A percentile compares a stretch with the other conserved stretches of the same genome.
These are phyloP conservation scores for Arachnopeziza araneosa DNA, from an alignment of 2,329 filamentous ascomycete genomes.

Conservation along the genomic window DNA sequence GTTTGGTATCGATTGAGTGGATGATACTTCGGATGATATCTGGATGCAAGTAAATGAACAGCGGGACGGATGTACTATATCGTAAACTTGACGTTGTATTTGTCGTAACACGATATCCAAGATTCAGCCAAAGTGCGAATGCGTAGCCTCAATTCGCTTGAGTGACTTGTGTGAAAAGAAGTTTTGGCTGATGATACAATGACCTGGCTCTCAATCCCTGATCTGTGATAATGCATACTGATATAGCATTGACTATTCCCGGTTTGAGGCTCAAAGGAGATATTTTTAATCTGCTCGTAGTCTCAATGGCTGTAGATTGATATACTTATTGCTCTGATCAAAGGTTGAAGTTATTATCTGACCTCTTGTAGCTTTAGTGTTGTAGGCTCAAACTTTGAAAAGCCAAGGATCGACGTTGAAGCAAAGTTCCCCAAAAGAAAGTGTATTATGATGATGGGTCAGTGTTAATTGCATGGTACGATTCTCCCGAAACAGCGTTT, in stretches of 20 bases:
- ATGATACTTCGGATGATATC: slow-evolving; percentile 4
- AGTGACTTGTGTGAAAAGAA: neutral
- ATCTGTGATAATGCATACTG: neutral
- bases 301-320: neutral
- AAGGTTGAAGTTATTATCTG: neutral
- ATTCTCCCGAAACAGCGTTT: neutral
- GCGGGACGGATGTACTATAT: neutral
- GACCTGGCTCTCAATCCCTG: neutral
- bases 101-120: neutral
- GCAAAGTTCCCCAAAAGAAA: neutral
- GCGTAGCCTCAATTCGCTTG: neutral
- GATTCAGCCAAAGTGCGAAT: neutral
- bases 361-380: neutral
- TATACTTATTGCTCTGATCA: neutral
- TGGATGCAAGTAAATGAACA: neutral
- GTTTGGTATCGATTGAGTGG: slow-evolving; percentile 34
- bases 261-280: neutral
- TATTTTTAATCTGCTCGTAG: neutral
- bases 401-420: neutral
- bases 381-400: neutral
- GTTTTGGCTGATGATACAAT: neutral
- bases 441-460: neutral
- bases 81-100: neutral
- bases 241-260: neutral
- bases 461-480: neutral